Percentiles rank a stretch among this genome's conserved stretches.
phyloP scores from a whole-genome alignment of 2,329 filamentous ascomycete species.

The Akanthomyces lecanii region DNA sequence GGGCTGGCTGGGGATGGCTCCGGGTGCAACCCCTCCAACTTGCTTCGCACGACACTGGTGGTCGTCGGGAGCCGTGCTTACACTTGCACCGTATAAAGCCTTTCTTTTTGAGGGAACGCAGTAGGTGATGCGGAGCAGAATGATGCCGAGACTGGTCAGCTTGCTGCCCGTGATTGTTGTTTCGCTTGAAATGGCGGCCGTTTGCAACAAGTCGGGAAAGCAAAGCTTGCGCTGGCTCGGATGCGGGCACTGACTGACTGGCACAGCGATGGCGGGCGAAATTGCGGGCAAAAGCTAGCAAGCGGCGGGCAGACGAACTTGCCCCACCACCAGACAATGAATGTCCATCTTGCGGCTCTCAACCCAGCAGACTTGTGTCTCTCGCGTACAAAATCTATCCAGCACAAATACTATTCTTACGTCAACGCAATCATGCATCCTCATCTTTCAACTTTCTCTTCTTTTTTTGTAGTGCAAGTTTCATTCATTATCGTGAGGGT shows the following conservation, averaged over 20 bases:
- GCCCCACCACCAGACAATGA: background rate
- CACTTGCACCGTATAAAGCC: too few species aligned
- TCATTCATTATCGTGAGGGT: slow-evolving; percentile 16
- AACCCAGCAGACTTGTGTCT: background rate
- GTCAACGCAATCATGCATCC: background rate
- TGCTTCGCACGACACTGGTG: too few species aligned
- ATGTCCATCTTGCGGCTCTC: too few species aligned
- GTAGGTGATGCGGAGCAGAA: too few species aligned
- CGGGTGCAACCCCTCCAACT: background rate
- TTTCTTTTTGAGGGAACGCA: too few species aligned
- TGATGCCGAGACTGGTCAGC: too few species aligned
- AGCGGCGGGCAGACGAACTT: background rate
- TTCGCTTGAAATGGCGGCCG: too few species aligned
- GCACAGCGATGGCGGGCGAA: background rate
- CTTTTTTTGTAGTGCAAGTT: background rate
- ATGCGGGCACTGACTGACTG: too few species aligned
- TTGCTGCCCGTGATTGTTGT: too few species aligned
- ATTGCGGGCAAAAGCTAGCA: background rate
- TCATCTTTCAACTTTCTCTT: background rate
- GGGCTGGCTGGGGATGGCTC: background rate
- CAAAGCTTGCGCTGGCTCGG: too few species aligned
- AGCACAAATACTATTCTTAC: background rate
- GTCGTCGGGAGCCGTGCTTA: too few species aligned
- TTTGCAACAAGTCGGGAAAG: too few species aligned
- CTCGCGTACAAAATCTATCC: background rate